Evolutionary conservation across 257 asterid species (phyloP).

Genomic region (Perilla frutescens): DNA sequence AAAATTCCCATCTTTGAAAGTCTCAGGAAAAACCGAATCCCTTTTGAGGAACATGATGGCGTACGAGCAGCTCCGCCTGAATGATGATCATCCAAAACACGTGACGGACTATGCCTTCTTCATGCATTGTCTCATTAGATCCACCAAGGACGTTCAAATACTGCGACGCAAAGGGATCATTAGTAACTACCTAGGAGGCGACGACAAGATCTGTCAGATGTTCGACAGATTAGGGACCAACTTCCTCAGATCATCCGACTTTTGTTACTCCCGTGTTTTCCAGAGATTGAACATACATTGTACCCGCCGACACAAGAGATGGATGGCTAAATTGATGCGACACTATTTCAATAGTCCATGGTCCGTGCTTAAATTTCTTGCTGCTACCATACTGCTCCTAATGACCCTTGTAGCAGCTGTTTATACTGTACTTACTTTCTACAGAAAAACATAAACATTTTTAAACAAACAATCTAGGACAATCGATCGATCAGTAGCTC

Average conservation of each 20-base stretch:
- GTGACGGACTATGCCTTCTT: too few relatives aligned
- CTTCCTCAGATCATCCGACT: conserved; percentile 3
- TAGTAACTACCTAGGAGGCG: conserved; percentile 42
- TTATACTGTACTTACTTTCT: not conserved
- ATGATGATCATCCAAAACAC: too few relatives aligned
- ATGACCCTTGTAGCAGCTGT: not conserved
- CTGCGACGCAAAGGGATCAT: conserved; percentile 26
- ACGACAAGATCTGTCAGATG: not conserved
- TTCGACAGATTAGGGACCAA: not conserved
- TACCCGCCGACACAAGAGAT: not conserved
- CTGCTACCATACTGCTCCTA: not conserved
- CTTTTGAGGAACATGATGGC: conserved; percentile 40
- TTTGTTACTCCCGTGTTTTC: not conserved
- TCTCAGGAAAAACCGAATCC: conserved; percentile 36
- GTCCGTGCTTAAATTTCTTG: not conserved
- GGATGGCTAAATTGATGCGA: not conserved
- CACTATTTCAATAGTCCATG: conserved; percentile 15
- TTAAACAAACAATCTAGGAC: too few relatives aligned
- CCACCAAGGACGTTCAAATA: too few relatives aligned
- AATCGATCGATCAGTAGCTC: too few relatives aligned
- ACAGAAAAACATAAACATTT: too few relatives aligned
- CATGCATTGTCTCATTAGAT: too few relatives aligned
- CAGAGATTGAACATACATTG: not conserved
- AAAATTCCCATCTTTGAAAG: conserved; percentile 4
- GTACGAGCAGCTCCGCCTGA: conserved; percentile 34